Conservation (phyloP, 352 stramenopile genomes). For the Phytophthora idaei region DNA sequence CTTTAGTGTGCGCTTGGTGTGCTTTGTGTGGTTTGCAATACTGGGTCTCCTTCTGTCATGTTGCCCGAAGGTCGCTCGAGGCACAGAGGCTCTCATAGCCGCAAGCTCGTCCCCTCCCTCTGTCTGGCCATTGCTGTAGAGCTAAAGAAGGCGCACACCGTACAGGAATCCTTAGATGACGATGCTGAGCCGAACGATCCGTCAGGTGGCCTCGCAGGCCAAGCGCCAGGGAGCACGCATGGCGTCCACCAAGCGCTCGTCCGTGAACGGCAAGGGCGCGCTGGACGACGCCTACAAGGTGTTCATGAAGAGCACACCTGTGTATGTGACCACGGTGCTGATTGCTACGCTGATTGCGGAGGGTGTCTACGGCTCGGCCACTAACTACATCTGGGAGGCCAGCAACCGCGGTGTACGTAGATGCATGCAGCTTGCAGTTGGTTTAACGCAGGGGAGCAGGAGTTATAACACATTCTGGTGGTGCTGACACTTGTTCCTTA, state of each 20-base stretch:
- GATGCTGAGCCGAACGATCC: slow-evolving; percentile 69
- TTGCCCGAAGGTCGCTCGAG: slow-evolving; percentile 22
- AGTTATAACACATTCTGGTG: slow-evolving; percentile 42
- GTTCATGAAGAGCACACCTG: slow-evolving; percentile 86
- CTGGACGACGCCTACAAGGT: slow-evolving; percentile 70
- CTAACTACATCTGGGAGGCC: slow-evolving; percentile 82
- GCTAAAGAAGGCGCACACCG: slow-evolving; percentile 28
- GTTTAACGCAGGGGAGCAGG: neutral
- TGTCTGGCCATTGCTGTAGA: slow-evolving; percentile 17
- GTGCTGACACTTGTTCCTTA: slow-evolving; percentile 24
- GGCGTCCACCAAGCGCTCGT: slow-evolving; percentile 72
- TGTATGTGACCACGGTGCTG: slow-evolving; percentile 83
- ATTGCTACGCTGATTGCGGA: slow-evolving; percentile 72
- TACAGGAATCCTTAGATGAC: slow-evolving; percentile 3
- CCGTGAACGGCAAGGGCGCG: slow-evolving; percentile 74
- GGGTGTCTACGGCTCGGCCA: slow-evolving; percentile 73
- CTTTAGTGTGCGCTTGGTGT: slow-evolving; percentile 24
- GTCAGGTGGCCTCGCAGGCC: slow-evolving; percentile 44
- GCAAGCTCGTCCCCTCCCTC: slow-evolving; percentile 22
- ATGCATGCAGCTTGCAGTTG: neutral
- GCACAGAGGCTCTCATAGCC: slow-evolving; percentile 12
- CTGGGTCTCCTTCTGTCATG: neutral
- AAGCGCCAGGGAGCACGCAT: slow-evolving; percentile 51
- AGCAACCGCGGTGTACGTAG: slow-evolving; percentile 81
- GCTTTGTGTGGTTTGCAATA: neutral